Evolutionary conservation across 441 rosid species (phyloP).

Genomic region (Gossypium lobatum): DNA sequence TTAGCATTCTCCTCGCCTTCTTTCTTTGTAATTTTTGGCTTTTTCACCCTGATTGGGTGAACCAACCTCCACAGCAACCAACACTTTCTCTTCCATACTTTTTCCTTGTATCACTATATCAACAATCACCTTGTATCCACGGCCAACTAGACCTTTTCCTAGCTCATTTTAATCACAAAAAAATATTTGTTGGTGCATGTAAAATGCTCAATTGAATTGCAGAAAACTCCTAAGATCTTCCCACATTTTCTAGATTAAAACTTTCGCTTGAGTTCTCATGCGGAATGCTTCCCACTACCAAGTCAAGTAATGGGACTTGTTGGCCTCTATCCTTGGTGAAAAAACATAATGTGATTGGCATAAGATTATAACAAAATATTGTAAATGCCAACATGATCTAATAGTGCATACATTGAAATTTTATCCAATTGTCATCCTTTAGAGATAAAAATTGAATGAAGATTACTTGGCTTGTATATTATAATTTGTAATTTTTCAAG

Average conservation of each 20-base stretch:
- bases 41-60: too few relatives aligned
- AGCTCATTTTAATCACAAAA: neutral
- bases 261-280: slow-evolving; percentile 1
- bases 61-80: too few relatives aligned
- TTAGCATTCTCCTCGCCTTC: too few relatives aligned
- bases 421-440: neutral
- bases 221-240: slow-evolving; percentile 17
- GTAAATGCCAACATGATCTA: neutral
- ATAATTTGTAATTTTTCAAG: too few relatives aligned
- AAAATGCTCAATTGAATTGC: neutral
- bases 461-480: too few relatives aligned
- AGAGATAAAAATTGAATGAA: too few relatives aligned
- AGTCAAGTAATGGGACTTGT: slow-evolving; percentile 8
- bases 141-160: neutral
- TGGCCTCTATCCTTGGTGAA: neutral
- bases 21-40: too few relatives aligned
- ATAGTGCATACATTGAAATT: neutral
- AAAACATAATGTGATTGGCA: neutral
- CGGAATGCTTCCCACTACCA: neutral
- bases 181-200: neutral
- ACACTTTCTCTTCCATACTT: too few relatives aligned
- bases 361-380: too few relatives aligned
- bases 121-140: slow-evolving; percentile 8
- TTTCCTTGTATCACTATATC: too few relatives aligned
- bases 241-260: neutral